A percentile compares a stretch with the other conserved stretches of the same genome.
Evolutionary conservation across 495 filamentous ascomycete genomes (phyloP).

Genomic region (Evansstolkia leycettana): DNA sequence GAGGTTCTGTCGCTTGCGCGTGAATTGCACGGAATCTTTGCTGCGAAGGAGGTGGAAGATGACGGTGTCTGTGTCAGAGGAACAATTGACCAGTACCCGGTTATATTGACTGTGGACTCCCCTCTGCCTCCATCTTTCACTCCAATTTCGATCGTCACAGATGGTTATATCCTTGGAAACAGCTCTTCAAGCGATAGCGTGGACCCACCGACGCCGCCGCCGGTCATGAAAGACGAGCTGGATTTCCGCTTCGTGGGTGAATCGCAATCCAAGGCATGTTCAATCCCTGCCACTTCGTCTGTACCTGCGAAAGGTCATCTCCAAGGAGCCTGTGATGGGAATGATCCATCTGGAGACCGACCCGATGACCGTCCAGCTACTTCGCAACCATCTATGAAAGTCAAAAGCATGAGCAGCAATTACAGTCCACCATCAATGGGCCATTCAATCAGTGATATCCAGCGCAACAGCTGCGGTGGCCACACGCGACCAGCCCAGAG

Average conservation of each 20-base stretch:
- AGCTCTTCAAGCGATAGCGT: too few relatives aligned
- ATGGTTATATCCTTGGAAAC: background rate
- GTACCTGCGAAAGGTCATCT: background rate
- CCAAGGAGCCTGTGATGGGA: too few relatives aligned
- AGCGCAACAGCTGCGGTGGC: too few relatives aligned
- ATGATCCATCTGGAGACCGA: too few relatives aligned
- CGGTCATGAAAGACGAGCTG: background rate
- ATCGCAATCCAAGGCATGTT: too few relatives aligned
- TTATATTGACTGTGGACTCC: conserved; percentile 22
- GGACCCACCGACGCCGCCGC: background rate
- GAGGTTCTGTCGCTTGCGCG: conserved; percentile 28
- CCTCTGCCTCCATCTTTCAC: conserved; percentile 7
- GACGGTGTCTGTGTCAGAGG: conserved; percentile 30
- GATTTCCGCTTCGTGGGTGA: background rate
- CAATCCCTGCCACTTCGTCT: background rate
- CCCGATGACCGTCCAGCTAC: too few relatives aligned
- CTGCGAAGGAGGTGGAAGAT: conserved; percentile 20
- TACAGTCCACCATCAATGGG: too few relatives aligned
- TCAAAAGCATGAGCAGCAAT: too few relatives aligned
- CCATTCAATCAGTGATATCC: too few relatives aligned
- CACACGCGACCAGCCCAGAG: too few relatives aligned
- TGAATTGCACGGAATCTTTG: conserved; percentile 24
- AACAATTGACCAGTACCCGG: conserved; percentile 32
- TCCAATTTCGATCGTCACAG: background rate
- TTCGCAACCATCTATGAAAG: too few relatives aligned